A percentile compares a stretch with the other conserved stretches of the same genome.
phyloP scores from a whole-genome alignment of 371 early-diverging fungal species.

The Mortierella sp. region DNA sequence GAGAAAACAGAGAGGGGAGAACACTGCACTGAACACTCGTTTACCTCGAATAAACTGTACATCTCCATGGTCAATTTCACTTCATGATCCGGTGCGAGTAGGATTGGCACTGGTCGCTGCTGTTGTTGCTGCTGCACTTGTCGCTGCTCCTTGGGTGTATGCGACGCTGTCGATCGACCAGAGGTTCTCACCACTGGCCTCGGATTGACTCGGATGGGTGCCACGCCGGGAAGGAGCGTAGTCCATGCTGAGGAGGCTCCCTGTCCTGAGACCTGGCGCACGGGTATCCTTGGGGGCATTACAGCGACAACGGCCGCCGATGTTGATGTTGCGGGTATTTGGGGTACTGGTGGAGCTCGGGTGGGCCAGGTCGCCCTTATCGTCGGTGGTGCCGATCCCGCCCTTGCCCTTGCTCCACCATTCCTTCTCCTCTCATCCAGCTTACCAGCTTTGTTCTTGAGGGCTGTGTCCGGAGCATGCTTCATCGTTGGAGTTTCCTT shows the following conservation, averaged over 20 bases:
- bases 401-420: slow-evolving; percentile 14
- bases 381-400: slow-evolving; percentile 27
- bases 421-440: not conserved
- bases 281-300: slow-evolving; percentile 6
- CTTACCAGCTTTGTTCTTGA: not conserved
- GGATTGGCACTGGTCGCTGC: slow-evolving; percentile 39
- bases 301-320: not conserved
- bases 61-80: slow-evolving; percentile 48
- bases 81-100: slow-evolving; percentile 34
- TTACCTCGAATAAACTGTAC: slow-evolving; percentile 53
- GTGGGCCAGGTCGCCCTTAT: slow-evolving; percentile 2
- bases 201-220: slow-evolving; percentile 33
- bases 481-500: not conserved
- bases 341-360: not conserved
- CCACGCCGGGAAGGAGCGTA: slow-evolving; percentile 44
- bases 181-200: slow-evolving; percentile 6
- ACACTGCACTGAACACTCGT: not conserved
- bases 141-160: slow-evolving; percentile 16
- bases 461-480: not conserved
- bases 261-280: not conserved
- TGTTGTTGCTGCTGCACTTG: slow-evolving; percentile 15
- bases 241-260: slow-evolving; percentile 37
- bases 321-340: no score
- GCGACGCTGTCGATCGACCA: slow-evolving; percentile 1
- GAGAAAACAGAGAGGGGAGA: not conserved